A percentile compares a stretch with the other conserved stretches of the same genome.
Evolutionary conservation across 2,329 filamentous ascomycete genomes (phyloP).

Genomic region (Pezicula neosporulosa): DNA sequence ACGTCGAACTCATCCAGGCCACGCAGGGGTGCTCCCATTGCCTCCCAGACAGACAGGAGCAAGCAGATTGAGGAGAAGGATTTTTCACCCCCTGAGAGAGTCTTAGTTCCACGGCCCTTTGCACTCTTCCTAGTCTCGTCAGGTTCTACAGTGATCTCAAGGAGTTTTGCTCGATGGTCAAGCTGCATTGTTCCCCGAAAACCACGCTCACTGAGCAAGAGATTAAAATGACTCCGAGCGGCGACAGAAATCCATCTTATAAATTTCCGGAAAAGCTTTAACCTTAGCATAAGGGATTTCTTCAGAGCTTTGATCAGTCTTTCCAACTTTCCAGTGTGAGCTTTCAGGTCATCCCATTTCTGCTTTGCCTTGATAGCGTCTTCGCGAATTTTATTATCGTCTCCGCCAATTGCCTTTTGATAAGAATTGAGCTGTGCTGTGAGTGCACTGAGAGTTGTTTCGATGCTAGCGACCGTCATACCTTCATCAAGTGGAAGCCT

Average conservation of each 20-base stretch:
- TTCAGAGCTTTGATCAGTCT: constrained; percentile 42
- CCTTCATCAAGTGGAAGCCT: constrained; percentile 62
- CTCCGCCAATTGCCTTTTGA: constrained; percentile 55
- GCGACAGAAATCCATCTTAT: constrained; percentile 81
- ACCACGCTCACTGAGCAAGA: constrained; percentile 82
- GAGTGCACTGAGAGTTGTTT: constrained; percentile 52
- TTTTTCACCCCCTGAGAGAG: constrained; percentile 93
- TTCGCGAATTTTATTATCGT: constrained; percentile 59
- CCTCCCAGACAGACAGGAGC: constrained; percentile 90
- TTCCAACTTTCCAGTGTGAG: constrained; percentile 41
- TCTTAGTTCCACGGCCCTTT: constrained; percentile 80
- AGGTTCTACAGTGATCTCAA: constrained; percentile 75
- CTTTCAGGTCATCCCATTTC: constrained; percentile 37
- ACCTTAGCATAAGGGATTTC: constrained; percentile 63
- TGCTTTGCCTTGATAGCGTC: constrained; percentile 37
- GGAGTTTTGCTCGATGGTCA: constrained; percentile 69
- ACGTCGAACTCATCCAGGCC: constrained; percentile 98
- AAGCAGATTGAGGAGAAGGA: constrained; percentile 97
- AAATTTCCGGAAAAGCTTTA: constrained; percentile 76
- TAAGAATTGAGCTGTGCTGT: constrained; percentile 54
- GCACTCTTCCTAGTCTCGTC: constrained; percentile 66
- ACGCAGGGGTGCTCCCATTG: constrained; percentile 92
- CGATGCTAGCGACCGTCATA: constrained; percentile 57
- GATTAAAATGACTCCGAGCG: constrained; percentile 81
- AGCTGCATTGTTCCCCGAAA: constrained; percentile 81